phyloP scores from a whole-genome alignment of 306 rosid species.

The Begonia peltatifolia region DNA sequence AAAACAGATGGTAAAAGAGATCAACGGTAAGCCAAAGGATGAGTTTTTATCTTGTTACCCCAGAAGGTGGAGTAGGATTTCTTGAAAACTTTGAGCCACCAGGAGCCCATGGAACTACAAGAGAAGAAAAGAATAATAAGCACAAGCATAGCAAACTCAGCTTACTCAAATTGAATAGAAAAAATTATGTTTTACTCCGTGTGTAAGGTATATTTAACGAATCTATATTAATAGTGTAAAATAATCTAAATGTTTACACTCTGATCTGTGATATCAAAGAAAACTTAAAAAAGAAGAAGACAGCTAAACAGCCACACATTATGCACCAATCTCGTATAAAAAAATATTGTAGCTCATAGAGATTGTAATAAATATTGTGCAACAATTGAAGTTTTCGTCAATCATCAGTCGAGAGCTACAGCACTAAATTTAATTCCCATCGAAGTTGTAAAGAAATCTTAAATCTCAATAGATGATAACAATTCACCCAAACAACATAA shows the following conservation, averaged over 20 bases:
- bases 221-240: not conserved
- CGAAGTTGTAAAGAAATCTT: not conserved
- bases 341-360: too few relatives aligned
- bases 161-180: not conserved
- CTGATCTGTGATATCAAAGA: not conserved
- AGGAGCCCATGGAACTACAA: conserved; percentile 95
- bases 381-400: too few relatives aligned
- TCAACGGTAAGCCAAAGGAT: not conserved
- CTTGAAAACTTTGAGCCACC: conserved; percentile 94
- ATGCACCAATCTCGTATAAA: too few relatives aligned
- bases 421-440: not conserved
- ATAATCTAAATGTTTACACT: not conserved
- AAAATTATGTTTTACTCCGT: not conserved
- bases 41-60: conserved; percentile 37
- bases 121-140: conserved; percentile 11
- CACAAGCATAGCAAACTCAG: not conserved
- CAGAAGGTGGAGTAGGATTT: conserved; percentile 82
- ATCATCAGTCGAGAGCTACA: too few relatives aligned
- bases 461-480: not conserved
- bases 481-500: not conserved
- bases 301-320: too few relatives aligned
- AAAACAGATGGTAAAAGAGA: not conserved
- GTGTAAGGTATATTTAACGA: not conserved
- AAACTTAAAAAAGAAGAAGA: too few relatives aligned
- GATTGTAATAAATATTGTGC: too few relatives aligned